Evolutionary conservation across 169 alveolate species (phyloP).

Genomic region (Plasmodium knowlesi): DNA sequence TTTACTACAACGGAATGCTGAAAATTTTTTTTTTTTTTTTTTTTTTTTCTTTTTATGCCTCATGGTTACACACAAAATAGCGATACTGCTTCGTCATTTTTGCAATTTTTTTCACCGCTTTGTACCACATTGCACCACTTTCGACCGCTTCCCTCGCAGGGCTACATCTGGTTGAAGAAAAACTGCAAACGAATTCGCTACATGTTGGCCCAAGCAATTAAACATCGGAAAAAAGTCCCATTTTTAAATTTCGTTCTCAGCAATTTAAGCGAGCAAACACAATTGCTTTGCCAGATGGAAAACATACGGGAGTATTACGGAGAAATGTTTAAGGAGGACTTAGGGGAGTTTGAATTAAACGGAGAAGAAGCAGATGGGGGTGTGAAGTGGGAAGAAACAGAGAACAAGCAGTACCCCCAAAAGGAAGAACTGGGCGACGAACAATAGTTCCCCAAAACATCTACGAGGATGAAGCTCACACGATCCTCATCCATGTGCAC

Average conservation of each 20-base stretch:
- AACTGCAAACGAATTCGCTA: conserved; percentile 62
- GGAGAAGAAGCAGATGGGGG: neutral
- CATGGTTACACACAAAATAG: neutral
- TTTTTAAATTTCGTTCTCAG: conserved; percentile 56
- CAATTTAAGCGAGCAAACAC: conserved; percentile 69
- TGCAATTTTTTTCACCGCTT: neutral
- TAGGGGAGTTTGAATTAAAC: neutral
- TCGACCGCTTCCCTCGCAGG: conserved; percentile 10
- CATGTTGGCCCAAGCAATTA: conserved; percentile 66
- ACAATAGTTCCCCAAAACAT: neutral
- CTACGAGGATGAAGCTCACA: neutral
- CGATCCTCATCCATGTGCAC: neutral
- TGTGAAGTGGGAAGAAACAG: neutral
- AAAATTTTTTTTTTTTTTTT: neutral
- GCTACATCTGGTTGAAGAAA: conserved; percentile 61
- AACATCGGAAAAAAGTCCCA: conserved; percentile 63
- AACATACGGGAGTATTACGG: conserved; percentile 61
- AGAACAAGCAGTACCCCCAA: neutral
- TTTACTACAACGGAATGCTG: neutral
- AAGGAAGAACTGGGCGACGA: neutral
- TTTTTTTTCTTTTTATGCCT: neutral
- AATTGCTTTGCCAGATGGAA: conserved; percentile 67
- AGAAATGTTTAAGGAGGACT: conserved; percentile 71
- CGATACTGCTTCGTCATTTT: neutral
- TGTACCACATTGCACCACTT: neutral